Evolutionary conservation across 2,329 filamentous ascomycete genomes (phyloP).

Genomic region (Diplodia seriata): DNA sequence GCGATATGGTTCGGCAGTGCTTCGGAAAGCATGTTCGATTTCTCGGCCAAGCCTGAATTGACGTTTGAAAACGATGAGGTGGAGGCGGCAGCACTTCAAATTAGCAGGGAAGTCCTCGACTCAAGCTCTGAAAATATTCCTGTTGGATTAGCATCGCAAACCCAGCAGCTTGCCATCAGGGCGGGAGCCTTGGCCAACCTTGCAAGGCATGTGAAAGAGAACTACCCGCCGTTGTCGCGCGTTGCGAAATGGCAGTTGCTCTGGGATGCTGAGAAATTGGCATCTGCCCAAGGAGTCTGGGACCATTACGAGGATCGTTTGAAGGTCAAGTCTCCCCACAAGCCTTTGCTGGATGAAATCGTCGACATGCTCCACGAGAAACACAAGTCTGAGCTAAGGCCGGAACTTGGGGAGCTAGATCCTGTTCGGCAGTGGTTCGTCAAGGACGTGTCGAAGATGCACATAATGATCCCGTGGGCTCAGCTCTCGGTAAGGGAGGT

Average conservation of each 20-base stretch:
- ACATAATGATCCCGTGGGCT: slow-evolving; percentile 79
- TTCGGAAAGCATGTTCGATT: slow-evolving; percentile 85
- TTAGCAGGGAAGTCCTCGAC: slow-evolving; percentile 82
- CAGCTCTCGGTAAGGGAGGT: slow-evolving; percentile 77
- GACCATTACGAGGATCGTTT: slow-evolving; percentile 74
- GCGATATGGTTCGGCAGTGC: slow-evolving; percentile 90
- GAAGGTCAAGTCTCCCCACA: slow-evolving; percentile 74
- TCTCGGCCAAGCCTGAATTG: slow-evolving; percentile 71
- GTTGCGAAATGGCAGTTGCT: slow-evolving; percentile 79
- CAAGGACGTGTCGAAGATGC: slow-evolving; percentile 67
- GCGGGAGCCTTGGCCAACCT: slow-evolving; percentile 77
- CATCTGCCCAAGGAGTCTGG: slow-evolving; percentile 81
- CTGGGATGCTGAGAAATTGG: slow-evolving; percentile 90
- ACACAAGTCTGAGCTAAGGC: slow-evolving; percentile 72
- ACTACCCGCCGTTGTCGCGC: slow-evolving; percentile 69
- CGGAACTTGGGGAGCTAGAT: slow-evolving; percentile 74
- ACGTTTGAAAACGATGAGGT: slow-evolving; percentile 74
- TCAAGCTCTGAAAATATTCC: slow-evolving; percentile 66
- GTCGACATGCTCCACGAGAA: slow-evolving; percentile 78
- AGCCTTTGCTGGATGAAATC: slow-evolving; percentile 75
- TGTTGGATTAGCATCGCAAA: slow-evolving; percentile 68
- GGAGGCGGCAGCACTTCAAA: slow-evolving; percentile 74
- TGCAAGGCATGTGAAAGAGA: slow-evolving; percentile 71
- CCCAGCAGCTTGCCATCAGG: slow-evolving; percentile 78
- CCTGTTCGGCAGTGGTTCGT: slow-evolving; percentile 86